Conservation (phyloP, 768 basidiomycete species). For the Mrakia blollopis region DNA sequence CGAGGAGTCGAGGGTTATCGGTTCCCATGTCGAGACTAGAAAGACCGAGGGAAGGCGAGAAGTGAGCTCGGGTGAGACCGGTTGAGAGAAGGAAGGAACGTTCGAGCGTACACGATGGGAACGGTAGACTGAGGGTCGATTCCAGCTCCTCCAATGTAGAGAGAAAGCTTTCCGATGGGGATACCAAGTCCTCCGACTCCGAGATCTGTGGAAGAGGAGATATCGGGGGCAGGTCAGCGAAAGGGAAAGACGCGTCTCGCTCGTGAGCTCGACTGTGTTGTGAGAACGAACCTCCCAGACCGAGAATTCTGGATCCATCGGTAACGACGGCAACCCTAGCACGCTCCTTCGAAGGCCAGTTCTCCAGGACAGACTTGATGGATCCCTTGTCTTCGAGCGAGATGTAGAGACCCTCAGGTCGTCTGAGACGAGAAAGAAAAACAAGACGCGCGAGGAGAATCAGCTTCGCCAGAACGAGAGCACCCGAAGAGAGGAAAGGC, state of each 20-base stretch:
- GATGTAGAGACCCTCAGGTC: constrained; percentile 54
- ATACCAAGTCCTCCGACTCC: constrained; percentile 46
- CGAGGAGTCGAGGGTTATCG: constrained; percentile 69
- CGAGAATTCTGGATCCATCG: constrained; percentile 77
- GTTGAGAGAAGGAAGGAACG: not conserved
- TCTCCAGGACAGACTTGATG: constrained; percentile 62
- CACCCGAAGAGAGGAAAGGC: no score
- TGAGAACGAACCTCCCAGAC: constrained; percentile 51
- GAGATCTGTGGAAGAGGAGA: constrained; percentile 36
- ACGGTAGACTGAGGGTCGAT: constrained; percentile 56
- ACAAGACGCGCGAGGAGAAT: no score
- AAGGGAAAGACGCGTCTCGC: no score
- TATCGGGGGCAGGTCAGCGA: no score
- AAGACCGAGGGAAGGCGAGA: not conserved
- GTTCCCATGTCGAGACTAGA: constrained; percentile 77
- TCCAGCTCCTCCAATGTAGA: constrained; percentile 85
- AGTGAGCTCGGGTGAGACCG: not conserved
- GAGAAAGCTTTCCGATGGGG: constrained; percentile 83
- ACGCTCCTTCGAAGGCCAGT: constrained; percentile 66
- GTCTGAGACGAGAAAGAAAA: constrained; percentile 37
- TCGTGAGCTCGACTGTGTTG: no score
- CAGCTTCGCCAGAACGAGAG: no score
- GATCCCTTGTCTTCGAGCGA: constrained; percentile 79
- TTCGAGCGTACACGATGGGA: constrained; percentile 54
- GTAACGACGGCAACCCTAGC: constrained; percentile 38